These are phyloP conservation scores for Triadica sebifera DNA, from an alignment of 345 rosid species.

Conservation along the genomic window DNA sequence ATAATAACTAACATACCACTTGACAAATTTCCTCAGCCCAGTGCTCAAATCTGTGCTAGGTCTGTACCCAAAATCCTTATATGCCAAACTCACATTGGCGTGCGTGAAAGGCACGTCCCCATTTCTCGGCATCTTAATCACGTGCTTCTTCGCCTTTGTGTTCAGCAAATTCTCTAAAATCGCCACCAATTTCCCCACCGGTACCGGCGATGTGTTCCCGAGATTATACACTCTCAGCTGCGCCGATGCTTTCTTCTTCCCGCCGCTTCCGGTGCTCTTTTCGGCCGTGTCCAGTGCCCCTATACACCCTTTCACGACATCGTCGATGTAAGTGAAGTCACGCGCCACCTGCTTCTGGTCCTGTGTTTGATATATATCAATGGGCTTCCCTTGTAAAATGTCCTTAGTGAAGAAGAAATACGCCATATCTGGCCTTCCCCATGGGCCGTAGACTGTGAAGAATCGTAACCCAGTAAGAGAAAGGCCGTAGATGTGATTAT, in stretches of 20 bases:
- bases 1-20: slow-evolving; percentile 25
- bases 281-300: slow-evolving; percentile 30
- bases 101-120: slow-evolving; percentile 30
- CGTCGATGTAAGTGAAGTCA: slow-evolving; percentile 31
- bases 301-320: slow-evolving; percentile 25
- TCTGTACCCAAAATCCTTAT: slow-evolving; percentile 23
- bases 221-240: slow-evolving; percentile 28
- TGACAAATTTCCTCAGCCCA: slow-evolving; percentile 27
- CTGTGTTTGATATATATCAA: slow-evolving; percentile 23
- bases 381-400: slow-evolving; percentile 20
- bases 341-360: slow-evolving; percentile 30
- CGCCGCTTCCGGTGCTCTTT: slow-evolving; percentile 31
- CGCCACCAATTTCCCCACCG: slow-evolving; percentile 22
- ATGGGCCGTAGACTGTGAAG: slow-evolving; percentile 30
- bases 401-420: slow-evolving; percentile 30
- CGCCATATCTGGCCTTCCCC: slow-evolving; percentile 34
- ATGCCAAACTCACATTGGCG: slow-evolving; percentile 25
- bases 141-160: slow-evolving; percentile 27
- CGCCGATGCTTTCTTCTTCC: slow-evolving; percentile 25
- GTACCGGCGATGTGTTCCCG: slow-evolving; percentile 28
- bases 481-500: slow-evolving; percentile 27
- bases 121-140: slow-evolving; percentile 30
- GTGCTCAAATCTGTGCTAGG: slow-evolving; percentile 24
- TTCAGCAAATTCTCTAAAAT: slow-evolving; percentile 20
- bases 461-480: slow-evolving; percentile 27